Conservation (phyloP, 306 rosid species). For the Medicago ruthenica region DNA sequence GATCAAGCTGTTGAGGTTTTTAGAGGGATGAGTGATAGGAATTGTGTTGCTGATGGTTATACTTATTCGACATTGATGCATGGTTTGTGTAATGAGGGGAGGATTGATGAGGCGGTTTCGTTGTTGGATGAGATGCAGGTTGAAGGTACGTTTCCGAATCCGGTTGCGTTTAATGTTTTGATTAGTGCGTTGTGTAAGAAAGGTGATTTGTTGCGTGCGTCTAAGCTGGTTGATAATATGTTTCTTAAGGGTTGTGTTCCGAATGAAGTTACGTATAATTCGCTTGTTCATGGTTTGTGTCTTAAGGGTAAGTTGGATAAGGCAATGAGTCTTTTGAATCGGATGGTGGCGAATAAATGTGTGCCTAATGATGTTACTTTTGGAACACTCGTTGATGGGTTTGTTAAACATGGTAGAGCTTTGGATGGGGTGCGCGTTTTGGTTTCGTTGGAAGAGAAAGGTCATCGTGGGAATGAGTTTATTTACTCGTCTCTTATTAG, state of each 20-base stretch:
- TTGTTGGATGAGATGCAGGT: constrained; percentile 93
- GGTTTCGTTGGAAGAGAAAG: constrained; percentile 77
- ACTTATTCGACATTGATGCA: constrained; percentile 86
- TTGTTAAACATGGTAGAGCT: constrained; percentile 81
- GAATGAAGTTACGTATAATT: constrained; percentile 81
- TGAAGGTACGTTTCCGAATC: constrained; percentile 74
- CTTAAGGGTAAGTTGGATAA: constrained; percentile 87
- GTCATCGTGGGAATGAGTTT: constrained; percentile 67
- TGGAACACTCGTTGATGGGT: constrained; percentile 83
- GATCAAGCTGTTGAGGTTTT: constrained; percentile 73
- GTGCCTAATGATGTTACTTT: constrained; percentile 87
- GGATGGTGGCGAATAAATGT: constrained; percentile 72
- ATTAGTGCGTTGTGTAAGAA: constrained; percentile 81
- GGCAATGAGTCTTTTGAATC: constrained; percentile 73
- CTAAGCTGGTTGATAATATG: constrained; percentile 93
- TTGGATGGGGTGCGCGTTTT: constrained; percentile 68
- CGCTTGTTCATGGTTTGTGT: constrained; percentile 83
- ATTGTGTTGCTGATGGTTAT: constrained; percentile 70
- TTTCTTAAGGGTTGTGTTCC: constrained; percentile 89
- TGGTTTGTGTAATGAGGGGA: constrained; percentile 78
- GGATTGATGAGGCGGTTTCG: constrained; percentile 80
- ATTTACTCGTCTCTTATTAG: constrained; percentile 83
- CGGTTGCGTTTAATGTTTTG: constrained; percentile 76
- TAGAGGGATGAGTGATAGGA: constrained; percentile 70
- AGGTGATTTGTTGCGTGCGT: constrained; percentile 78